These are phyloP conservation scores for Rhypophila decipiens DNA, from an alignment of 495 filamentous ascomycete genomes.

Conservation along the genomic window DNA sequence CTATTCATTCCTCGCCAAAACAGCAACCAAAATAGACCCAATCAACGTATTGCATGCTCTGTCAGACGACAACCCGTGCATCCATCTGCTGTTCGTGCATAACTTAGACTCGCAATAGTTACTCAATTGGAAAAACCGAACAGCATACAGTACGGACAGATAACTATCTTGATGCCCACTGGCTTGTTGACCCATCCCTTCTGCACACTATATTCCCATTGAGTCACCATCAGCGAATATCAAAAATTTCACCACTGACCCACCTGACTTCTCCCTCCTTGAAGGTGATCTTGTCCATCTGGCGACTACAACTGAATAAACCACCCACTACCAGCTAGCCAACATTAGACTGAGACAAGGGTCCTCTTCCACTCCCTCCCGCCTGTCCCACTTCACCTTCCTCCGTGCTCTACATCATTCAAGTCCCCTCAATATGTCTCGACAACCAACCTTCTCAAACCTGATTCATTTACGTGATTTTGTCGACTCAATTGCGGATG, in stretches of 20 bases:
- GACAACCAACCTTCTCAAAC: not conserved
- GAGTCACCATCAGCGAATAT: not conserved
- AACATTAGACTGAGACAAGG: not conserved
- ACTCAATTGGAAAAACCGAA: not conserved
- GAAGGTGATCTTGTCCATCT: not conserved
- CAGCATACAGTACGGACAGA: not conserved
- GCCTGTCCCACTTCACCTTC: not conserved
- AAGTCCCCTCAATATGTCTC: not conserved
- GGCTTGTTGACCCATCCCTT: not conserved
- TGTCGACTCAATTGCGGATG: not conserved
- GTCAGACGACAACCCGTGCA: not conserved
- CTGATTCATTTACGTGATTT: conserved; percentile 1
- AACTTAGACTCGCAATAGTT: not conserved
- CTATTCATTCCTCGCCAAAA: not conserved
- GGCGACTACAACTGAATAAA: not conserved
- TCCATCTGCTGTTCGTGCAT: not conserved
- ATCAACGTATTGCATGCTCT: not conserved
- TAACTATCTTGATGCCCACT: not conserved
- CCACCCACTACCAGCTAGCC: not conserved
- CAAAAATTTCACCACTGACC: not conserved
- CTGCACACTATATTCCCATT: not conserved
- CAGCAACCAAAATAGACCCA: not conserved
- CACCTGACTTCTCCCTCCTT: not conserved
- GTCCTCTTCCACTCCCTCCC: not conserved
- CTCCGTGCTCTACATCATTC: not conserved